Base-by-base conservation (phyloP, 2,329 filamentous ascomycete species). In the Coniochaeta sp. region DNA sequence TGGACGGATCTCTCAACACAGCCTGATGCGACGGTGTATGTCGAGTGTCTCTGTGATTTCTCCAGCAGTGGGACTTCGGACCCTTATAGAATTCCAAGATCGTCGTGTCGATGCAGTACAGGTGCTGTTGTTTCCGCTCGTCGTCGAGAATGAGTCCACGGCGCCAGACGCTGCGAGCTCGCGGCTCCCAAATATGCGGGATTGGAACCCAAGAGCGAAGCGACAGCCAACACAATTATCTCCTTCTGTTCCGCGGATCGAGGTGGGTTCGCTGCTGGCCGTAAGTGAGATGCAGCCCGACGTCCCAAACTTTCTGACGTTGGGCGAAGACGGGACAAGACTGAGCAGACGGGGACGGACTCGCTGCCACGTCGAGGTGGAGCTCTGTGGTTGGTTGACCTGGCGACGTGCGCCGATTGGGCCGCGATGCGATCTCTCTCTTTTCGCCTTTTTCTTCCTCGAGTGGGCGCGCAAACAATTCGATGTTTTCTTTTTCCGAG, bases 311-410 rank as follows among this genome's bases (percentile, higher is more conserved):
- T 47, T 28, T 30, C 24, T 52, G 47, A 52, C 47, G 22, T 52
- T 52, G 47, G 47, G 47, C 47, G 47, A 42, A 4, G n/a, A n/a
- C n/a, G n/a, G n/a, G n/a, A n/a, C n/a, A n/a, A n/a, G n/a, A n/a
- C n/a, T n/a, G n/a, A n/a, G n/a, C n/a, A n/a, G n/a, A n/a, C n/a
- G n/a, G n/a, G n/a, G n/a, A n/a, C n/a, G n/a, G n/a, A n/a, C n/a
- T 28, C 24, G 28, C 58, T 59, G 57, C 57, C 57, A 58, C 57
- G 57, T 58, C 57, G 57, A 24, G 44, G 57, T 32, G 30, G 57
- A 47, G 57, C 30, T 5, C 22, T 30, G 9, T 30, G 47, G 47
- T 52, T 52, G 47, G 47, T 52, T 52, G 47, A 52, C 47, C 22
- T 9, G 26, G 26, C 47, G 26, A 52, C 47, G 54, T 5, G 8